phyloP scores from a whole-genome alignment of 345 rosid species.

The Populus alba region DNA sequence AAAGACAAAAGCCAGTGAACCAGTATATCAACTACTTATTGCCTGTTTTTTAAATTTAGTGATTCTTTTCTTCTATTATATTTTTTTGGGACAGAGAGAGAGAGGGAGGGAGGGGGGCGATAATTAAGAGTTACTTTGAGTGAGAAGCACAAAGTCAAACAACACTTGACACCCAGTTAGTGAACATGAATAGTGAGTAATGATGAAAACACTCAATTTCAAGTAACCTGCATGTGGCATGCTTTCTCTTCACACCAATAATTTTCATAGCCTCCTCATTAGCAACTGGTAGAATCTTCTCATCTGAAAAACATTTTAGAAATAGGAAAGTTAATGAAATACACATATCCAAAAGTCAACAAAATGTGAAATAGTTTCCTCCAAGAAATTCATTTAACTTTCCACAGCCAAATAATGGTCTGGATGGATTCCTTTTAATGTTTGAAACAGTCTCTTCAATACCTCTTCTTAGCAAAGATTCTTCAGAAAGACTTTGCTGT shows the following conservation, averaged over 20 bases:
- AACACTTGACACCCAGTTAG: background rate
- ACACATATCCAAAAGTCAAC: background rate
- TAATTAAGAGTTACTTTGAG: too few species aligned
- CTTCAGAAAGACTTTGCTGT: constrained; percentile 28
- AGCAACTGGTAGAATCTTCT: constrained; percentile 31
- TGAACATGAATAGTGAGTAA: background rate
- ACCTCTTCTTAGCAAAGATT: constrained; percentile 32
- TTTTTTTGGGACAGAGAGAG: background rate
- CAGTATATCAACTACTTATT: background rate
- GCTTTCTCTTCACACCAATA: constrained; percentile 63
- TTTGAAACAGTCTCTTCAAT: constrained; percentile 16
- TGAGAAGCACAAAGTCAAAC: background rate
- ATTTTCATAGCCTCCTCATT: constrained; percentile 36
- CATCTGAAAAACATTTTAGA: constrained; percentile 40
- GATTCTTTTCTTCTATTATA: background rate
- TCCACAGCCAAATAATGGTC: constrained; percentile 1
- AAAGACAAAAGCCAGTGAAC: background rate
- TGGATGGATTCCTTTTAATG: constrained; percentile 1
- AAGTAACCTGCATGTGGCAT: constrained; percentile 53
- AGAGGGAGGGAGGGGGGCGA: too few species aligned
- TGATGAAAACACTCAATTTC: background rate
- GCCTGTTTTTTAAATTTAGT: background rate
- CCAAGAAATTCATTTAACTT: background rate
- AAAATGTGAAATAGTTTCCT: background rate
- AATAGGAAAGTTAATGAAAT: constrained; percentile 13